phyloP scores from a whole-genome alignment of 495 filamentous ascomycete genomes.

The Hypomontagnella monticulosa region DNA sequence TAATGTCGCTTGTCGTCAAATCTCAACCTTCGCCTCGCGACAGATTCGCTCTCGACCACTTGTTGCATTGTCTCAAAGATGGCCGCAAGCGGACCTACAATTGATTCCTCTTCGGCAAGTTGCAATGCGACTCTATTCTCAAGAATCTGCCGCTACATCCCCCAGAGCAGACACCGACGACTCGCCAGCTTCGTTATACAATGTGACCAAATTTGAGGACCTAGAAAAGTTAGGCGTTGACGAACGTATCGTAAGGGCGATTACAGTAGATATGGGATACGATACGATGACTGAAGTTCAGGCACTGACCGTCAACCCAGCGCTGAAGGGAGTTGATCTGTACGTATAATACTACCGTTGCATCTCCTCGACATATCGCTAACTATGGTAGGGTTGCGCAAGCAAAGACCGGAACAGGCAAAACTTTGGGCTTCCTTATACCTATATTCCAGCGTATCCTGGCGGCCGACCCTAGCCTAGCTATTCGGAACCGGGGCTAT shows the following conservation, averaged over 20 bases:
- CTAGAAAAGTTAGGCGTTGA: slow-evolving; percentile 71
- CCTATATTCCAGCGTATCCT: slow-evolving; percentile 80
- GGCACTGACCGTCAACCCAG: slow-evolving; percentile 78
- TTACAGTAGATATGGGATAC: slow-evolving; percentile 78
- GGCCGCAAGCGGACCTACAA: slow-evolving; percentile 22
- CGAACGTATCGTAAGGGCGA: slow-evolving; percentile 68
- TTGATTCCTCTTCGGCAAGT: slow-evolving; percentile 30
- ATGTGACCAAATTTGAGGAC: slow-evolving; percentile 75
- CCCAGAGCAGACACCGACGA: slow-evolving; percentile 7
- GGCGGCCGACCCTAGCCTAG: slow-evolving; percentile 62
- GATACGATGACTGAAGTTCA: slow-evolving; percentile 96
- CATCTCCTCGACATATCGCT: slow-evolving; percentile 23
- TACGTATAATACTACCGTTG: slow-evolving; percentile 56
- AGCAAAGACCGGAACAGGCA: slow-evolving; percentile 88
- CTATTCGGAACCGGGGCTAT: slow-evolving; percentile 24
- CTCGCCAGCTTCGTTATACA: slow-evolving; percentile 27
- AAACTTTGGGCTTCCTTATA: slow-evolving; percentile 84
- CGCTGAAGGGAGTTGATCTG: slow-evolving; percentile 82
- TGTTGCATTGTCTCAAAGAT: slow-evolving; percentile 25
- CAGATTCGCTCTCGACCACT: slow-evolving; percentile 37
- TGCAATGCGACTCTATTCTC: slow-evolving; percentile 51
- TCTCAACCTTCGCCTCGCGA: slow-evolving; percentile 35
- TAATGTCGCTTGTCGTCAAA: slow-evolving; percentile 38
- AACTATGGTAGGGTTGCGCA: slow-evolving; percentile 75
- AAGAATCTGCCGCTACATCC: slow-evolving; percentile 43